Base-by-base conservation (phyloP, 179 eudicot genomes). In the Gypsophila paniculata region DNA sequence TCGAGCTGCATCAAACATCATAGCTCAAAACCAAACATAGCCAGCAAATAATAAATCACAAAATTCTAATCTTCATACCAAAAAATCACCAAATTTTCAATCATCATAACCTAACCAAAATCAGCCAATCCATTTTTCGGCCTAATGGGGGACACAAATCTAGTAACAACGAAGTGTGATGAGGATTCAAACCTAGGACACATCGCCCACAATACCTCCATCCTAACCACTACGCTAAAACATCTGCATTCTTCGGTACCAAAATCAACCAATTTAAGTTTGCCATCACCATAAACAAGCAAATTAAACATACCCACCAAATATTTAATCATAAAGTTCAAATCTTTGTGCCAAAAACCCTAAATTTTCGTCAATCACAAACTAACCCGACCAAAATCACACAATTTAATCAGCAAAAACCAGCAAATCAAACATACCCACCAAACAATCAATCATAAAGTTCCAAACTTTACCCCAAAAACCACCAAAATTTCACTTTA, bases 231-330 rank as follows among this genome's bases (percentile, higher is more conserved):
- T 1, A 29, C 34, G 4, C n/a, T n/a, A n/a, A n/a, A n/a, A n/a
- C n/a, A n/a, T n/a, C n/a, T n/a, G n/a, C n/a, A n/a, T n/a, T 29
- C 34, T 29, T 29, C 34, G 34, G 34, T 29, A 1, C 97, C 97
- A 75, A 93, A 91, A 85, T 93, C 98, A 73, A 96, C 99, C 75
- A 94, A 65, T 68, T 91, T 29, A 4, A 29, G 34, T 1, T 1
- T 4, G 4, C 34, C 2, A 29, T 29, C 34, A 29, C 2, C 34
- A 29, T 29, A 29, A 29, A 29, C 46, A 42, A 42, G 46, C 46
- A 42, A 42, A 42, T 42, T 42, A 42, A 42, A 2, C 46, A 42
- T 9, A 42, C 46, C 46, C 46, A 42, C 5, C 46, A 2, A 42
- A 42, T 9, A 42, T 2, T 42, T 1, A 6, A 42, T 42, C 46